phyloP scores from a whole-genome alignment of 768 basidiomycete species.

The Mycena belliarum region DNA sequence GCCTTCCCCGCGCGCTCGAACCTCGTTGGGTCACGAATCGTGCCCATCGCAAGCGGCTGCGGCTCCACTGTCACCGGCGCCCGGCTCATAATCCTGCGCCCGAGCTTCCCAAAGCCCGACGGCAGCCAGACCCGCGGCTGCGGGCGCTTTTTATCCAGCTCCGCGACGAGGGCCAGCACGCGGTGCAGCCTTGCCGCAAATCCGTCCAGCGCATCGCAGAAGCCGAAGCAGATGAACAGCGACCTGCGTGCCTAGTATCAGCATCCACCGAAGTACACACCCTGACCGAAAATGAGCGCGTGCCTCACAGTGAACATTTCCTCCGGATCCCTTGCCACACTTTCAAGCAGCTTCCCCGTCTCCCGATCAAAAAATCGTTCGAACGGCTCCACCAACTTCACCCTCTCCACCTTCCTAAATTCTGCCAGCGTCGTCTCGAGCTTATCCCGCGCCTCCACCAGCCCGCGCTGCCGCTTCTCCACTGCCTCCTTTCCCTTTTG shows the following conservation, averaged over 20 bases:
- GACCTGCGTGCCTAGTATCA: slow-evolving; percentile 29
- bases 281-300: too few species aligned
- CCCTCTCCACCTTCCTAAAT: slow-evolving; percentile 38
- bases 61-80: slow-evolving; percentile 33
- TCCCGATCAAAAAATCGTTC: slow-evolving; percentile 42
- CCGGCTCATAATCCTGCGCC: slow-evolving; percentile 33
- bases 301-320: slow-evolving; percentile 44
- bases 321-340: not conserved
- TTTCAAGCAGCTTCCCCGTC: slow-evolving; percentile 30
- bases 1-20: slow-evolving; percentile 18
- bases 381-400: slow-evolving; percentile 40
- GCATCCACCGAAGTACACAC: not conserved
- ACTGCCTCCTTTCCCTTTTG: slow-evolving; percentile 23
- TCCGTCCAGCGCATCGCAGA: slow-evolving; percentile 42
- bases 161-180: slow-evolving; percentile 32
- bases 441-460: slow-evolving; percentile 27
- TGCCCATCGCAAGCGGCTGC: slow-evolving; percentile 40
- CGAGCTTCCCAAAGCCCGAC: slow-evolving; percentile 40
- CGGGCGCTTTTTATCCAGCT: slow-evolving; percentile 37
- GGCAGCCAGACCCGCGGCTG: slow-evolving; percentile 44
- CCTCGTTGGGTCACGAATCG: slow-evolving; percentile 34
- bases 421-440: slow-evolving; percentile 31
- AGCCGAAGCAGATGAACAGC: slow-evolving; percentile 29
- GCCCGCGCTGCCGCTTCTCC: slow-evolving; percentile 26
- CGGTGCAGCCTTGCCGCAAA: slow-evolving; percentile 39